Conservation (phyloP, 2,329 filamentous ascomycete species). For the Alternaria dauci region DNA sequence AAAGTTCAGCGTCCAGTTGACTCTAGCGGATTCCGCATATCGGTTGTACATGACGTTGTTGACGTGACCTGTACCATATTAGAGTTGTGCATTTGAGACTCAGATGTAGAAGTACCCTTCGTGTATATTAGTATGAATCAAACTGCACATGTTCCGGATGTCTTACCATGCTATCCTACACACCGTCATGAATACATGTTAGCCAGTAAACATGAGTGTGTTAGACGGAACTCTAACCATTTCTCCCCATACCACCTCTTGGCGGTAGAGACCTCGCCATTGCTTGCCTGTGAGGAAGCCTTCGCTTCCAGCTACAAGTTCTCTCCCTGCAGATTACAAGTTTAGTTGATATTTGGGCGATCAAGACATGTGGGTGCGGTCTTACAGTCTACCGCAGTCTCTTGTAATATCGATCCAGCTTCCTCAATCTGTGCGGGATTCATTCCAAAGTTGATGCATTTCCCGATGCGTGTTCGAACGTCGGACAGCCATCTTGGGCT, state of each 20-base stretch:
- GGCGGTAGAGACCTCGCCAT: slow-evolving; percentile 69
- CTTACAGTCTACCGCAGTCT: slow-evolving; percentile 68
- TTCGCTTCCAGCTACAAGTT: slow-evolving; percentile 75
- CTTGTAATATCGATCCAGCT: slow-evolving; percentile 67
- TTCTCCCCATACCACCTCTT: slow-evolving; percentile 83
- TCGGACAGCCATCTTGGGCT: slow-evolving; percentile 73
- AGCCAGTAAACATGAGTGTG: slow-evolving; percentile 24
- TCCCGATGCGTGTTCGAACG: slow-evolving; percentile 72
- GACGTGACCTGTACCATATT: slow-evolving; percentile 69
- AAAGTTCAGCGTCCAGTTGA: slow-evolving; percentile 80
- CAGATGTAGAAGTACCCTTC: slow-evolving; percentile 16
- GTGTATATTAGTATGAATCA: slow-evolving; percentile 10
- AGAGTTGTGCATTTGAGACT: slow-evolving; percentile 8
- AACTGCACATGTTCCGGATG: neutral
- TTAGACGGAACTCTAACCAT: slow-evolving; percentile 65
- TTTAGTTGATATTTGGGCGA: neutral
- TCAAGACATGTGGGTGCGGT: neutral
- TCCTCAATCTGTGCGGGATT: slow-evolving; percentile 64
- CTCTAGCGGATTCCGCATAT: slow-evolving; percentile 81
- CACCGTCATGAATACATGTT: slow-evolving; percentile 30
- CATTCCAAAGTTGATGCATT: slow-evolving; percentile 78
- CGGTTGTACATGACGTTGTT: slow-evolving; percentile 87
- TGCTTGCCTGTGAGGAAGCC: slow-evolving; percentile 74
- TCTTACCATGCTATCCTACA: slow-evolving; percentile 64
- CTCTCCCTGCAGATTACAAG: slow-evolving; percentile 56